Base-by-base conservation (phyloP, 768 basidiomycete species). In the Tylopilus rubrobrunneus region DNA sequence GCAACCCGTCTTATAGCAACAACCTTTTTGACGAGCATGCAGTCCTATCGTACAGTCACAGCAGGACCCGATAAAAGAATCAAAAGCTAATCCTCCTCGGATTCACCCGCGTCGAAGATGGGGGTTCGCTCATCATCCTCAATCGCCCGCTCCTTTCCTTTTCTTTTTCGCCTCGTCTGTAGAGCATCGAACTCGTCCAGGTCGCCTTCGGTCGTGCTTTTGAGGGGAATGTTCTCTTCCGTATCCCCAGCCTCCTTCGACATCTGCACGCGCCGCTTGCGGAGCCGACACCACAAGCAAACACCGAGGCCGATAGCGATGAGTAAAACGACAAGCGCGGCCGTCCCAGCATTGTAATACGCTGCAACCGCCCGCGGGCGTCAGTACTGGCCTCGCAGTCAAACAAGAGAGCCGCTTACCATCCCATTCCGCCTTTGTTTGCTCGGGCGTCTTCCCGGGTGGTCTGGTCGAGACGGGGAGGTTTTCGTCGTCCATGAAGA, bases 341-440 rank as follows among this genome's bases (percentile, higher is more conserved):
- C 89, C 0, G 92, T 93, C 11, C 91, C 92, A 33, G 92, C 88
- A 56, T 96, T 96, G 68, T 95, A 97, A 68, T 94, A 95, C n/a
- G 92, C 94, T 92, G 50, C 40, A 8, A 49, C 12, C n/a, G 25
- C 33, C 47, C 54, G 37, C 40, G 19, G 34, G 50, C 21, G 56
- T 52, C 44, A 50, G 45, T 33, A 33, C 47, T 15, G 44, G 52
- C 33, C 23, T 37, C 28, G 49, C 36, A 47, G 29, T 50, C 46
- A 34, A 51, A 48, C 17, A 42, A 31, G 45, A 21, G 33, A 23
- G 29, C 29, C 6, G 7, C 78, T 52, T 58, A 91, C 92, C 89
- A 73, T 94, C 89, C 93, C 93, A 95, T 77, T 87, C 89, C 4
- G 92, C 88, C 64, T 88, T 85, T 51, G 86, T 84, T 62, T 91